phyloP scores from a whole-genome alignment of 108 stramenopile genomes.

The Stephanodiscus triporus region DNA sequence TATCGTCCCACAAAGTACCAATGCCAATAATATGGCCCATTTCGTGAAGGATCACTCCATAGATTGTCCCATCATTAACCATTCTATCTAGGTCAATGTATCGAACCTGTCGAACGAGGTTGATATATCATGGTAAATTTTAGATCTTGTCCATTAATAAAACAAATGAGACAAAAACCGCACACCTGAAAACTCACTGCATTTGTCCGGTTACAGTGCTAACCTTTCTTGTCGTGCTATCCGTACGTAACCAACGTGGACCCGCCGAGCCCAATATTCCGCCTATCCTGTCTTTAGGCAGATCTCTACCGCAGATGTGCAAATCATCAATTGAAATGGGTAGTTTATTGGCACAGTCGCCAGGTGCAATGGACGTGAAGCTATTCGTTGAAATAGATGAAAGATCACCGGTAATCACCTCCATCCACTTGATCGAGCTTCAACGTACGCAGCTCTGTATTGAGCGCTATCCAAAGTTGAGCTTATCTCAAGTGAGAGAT shows the following conservation, averaged over 20 bases:
- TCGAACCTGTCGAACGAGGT: slow-evolving; percentile 10
- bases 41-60: slow-evolving; percentile 47
- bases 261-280: slow-evolving; percentile 20
- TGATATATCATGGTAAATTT: slow-evolving; percentile 1
- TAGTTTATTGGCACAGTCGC: not conserved
- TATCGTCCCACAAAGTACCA: slow-evolving; percentile 38
- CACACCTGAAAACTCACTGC: not conserved
- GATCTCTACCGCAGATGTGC: slow-evolving; percentile 19
- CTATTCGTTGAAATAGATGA: not conserved
- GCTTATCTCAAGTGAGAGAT: too few species aligned
- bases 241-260: not conserved
- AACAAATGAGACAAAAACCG: too few species aligned
- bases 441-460: too few species aligned
- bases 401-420: slow-evolving; percentile 25
- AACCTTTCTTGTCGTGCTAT: too few species aligned
- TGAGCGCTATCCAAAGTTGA: too few species aligned
- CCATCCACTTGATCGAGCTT: slow-evolving; percentile 30
- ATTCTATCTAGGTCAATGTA: slow-evolving; percentile 30
- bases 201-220: too few species aligned
- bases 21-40: slow-evolving; percentile 55
- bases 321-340: not conserved
- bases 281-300: not conserved
- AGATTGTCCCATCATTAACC: slow-evolving; percentile 1
- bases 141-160: too few species aligned
- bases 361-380: not conserved